Percentiles rank a stretch among this genome's conserved stretches.
These are phyloP conservation scores for Colletotrichum phormii DNA, from an alignment of 2,329 filamentous ascomycete genomes.

Conservation along the genomic window DNA sequence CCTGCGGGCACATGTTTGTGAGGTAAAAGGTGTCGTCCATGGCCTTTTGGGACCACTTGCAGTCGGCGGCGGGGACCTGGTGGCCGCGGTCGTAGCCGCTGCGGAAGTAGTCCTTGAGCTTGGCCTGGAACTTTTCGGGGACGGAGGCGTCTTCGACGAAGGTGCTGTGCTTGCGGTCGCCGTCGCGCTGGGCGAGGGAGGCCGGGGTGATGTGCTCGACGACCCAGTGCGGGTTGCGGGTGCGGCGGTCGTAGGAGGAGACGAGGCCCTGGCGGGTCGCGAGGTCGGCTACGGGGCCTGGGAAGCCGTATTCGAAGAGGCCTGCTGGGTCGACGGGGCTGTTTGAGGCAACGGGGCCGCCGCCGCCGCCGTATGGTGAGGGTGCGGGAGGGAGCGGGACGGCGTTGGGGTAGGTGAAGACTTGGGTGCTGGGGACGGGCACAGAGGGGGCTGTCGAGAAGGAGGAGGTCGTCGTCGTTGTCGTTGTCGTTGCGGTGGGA, in stretches of 20 bases:
- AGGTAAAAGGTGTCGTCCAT: constrained; percentile 97
- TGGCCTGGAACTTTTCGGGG: constrained; percentile 88
- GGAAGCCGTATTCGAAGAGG: constrained; percentile 89
- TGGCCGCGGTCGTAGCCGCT: constrained; percentile 96
- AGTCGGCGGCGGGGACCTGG: constrained; percentile 96
- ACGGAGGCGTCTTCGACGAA: constrained; percentile 87
- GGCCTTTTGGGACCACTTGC: constrained; percentile 92
- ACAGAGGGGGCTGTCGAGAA: constrained; percentile 46
- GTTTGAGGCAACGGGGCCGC: constrained; percentile 42
- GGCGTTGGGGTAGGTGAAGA: constrained; percentile 49
- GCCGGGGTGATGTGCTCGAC: constrained; percentile 94
- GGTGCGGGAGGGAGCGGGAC: constrained; percentile 40
- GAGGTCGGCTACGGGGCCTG: constrained; percentile 88
- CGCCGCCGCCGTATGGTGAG: constrained; percentile 44
- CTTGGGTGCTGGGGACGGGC: constrained; percentile 69
- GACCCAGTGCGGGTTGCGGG: constrained; percentile 93
- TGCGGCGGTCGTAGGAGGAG: constrained; percentile 90
- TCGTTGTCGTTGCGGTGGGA: constrained; percentile 44
- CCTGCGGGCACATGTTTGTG: constrained; percentile 98
- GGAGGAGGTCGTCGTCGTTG: constrained; percentile 41
- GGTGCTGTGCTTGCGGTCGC: constrained; percentile 83
- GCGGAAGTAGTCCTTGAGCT: constrained; percentile 93
- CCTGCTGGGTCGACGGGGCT: constrained; percentile 78
- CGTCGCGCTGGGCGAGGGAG: constrained; percentile 80
- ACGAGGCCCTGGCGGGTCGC: constrained; percentile 81